Percentiles rank a stretch among this genome's conserved stretches.
phyloP scores from a whole-genome alignment of 2,329 filamentous ascomycete species.

The Colletotrichum viniferum region DNA sequence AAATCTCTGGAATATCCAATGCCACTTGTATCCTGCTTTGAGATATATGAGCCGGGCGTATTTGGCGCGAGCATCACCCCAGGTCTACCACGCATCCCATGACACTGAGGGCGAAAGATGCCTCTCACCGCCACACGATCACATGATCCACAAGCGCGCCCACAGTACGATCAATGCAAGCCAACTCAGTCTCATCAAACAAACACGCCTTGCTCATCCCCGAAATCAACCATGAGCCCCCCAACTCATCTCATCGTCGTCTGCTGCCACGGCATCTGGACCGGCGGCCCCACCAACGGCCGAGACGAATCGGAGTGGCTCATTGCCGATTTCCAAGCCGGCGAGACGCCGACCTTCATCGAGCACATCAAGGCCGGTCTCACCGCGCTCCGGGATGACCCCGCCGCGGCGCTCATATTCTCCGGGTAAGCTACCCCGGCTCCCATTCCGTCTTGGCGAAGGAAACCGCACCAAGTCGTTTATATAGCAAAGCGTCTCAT shows the following conservation, averaged over 20 bases:
- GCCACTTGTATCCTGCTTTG: background rate
- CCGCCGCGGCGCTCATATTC: slow-evolving; percentile 64
- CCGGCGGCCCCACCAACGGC: slow-evolving; percentile 59
- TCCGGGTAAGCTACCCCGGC: slow-evolving; percentile 66
- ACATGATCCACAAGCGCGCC: slow-evolving; percentile 10
- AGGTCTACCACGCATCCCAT: background rate
- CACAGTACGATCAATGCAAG: background rate
- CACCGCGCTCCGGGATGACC: slow-evolving; percentile 50
- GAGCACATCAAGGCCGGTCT: slow-evolving; percentile 74
- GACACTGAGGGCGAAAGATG: background rate
- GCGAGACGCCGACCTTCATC: slow-evolving; percentile 82
- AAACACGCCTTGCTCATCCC: background rate
- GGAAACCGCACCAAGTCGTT: background rate
- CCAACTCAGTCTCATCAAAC: background rate
- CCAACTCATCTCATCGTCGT: slow-evolving; percentile 72
- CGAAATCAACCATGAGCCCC: background rate
- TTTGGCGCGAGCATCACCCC: background rate
- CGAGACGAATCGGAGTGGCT: slow-evolving; percentile 68
- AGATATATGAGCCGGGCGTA: background rate
- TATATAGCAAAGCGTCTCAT: background rate
- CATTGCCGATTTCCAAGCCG: slow-evolving; percentile 77
- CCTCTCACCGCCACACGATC: slow-evolving; percentile 8
- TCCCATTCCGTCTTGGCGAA: background rate
- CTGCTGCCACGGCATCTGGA: slow-evolving; percentile 84
- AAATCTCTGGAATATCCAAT: background rate